Base-by-base conservation (phyloP, 176 grass and related monocot genomes). In the Avena insularis region DNA sequence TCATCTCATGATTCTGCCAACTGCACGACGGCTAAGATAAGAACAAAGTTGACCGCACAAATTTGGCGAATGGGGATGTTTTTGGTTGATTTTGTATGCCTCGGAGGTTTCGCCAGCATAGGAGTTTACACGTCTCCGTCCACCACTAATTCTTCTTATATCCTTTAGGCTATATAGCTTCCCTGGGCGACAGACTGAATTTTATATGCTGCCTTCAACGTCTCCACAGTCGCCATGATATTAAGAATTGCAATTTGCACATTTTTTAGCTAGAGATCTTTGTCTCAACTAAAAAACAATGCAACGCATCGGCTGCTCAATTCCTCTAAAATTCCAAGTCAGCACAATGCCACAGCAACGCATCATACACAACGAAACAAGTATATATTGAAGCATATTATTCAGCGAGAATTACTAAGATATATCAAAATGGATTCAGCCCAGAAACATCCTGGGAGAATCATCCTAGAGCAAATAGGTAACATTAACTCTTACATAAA, bases 361-460 rank as follows among this genome's bases (percentile, higher is more conserved):
- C 19, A 35, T 78, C 33, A 35, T 77, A 45, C 9, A 46, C n/a
- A 64, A 15, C 19, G 5, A 43, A 80, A 62, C n/a, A 45, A 61
- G 2, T 48, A 35, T 61, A 35, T 56, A 33, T 31, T 19, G 51
- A 77, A 77, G 27, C 35, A 75, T 1, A 77, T 77, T 75, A 46
- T 53, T 38, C 6, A 12, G n/a, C 2, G 5, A 61, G 53, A 63
- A 16, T 89, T 49, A 20, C 46, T 35, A 8, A 21, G 83, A 63
- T 27, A 40, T 80, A 61, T 79, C 3, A 62, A 84, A 84, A 59
- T 12, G 5, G 20, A 54, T 51, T 82, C 38, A 68, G 13, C 83
- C 63, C 38, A 71, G 57, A 14, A 65, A 67, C 79, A 36, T 31
- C 17, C 1, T 75, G 48, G n/a, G 40, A 17, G 5, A 75, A 79